Conservation (phyloP, 106 monocot species). For the Acorus gramineus region DNA sequence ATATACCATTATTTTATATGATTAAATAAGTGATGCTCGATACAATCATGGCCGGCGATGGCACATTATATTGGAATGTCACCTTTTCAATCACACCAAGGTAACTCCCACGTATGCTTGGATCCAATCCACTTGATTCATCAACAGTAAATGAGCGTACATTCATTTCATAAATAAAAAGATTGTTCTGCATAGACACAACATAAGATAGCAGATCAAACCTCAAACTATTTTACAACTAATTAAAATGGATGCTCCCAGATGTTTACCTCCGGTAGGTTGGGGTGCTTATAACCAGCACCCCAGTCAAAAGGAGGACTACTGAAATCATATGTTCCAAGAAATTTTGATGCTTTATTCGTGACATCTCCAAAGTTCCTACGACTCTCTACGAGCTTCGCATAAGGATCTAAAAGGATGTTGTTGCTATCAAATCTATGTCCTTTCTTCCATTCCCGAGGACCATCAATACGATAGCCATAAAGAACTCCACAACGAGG, state of each 20-base stretch:
- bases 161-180: slow-evolving; percentile 98
- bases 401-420: slow-evolving; percentile 93
- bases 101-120: slow-evolving; percentile 72
- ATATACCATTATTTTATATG: too few species aligned
- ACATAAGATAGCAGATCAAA: not conserved
- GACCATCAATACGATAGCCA: slow-evolving; percentile 79
- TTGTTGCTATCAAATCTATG: slow-evolving; percentile 67
- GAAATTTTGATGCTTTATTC: slow-evolving; percentile 41
- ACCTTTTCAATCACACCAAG: slow-evolving; percentile 93
- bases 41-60: too few species aligned
- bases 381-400: slow-evolving; percentile 80
- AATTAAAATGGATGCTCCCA: not conserved
- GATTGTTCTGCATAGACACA: slow-evolving; percentile 54
- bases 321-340: slow-evolving; percentile 81
- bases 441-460: slow-evolving; percentile 59
- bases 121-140: slow-evolving; percentile 74
- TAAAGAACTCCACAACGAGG: slow-evolving; percentile 63
- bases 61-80: not conserved
- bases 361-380: slow-evolving; percentile 60
- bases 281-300: slow-evolving; percentile 68
- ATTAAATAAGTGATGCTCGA: too few species aligned
- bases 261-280: slow-evolving; percentile 68
- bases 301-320: slow-evolving; percentile 83
- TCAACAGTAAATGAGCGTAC: slow-evolving; percentile 81
- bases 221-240: not conserved